Conservation (phyloP, 2,329 filamentous ascomycete genomes). For the Torrubiella hemipterigena region DNA sequence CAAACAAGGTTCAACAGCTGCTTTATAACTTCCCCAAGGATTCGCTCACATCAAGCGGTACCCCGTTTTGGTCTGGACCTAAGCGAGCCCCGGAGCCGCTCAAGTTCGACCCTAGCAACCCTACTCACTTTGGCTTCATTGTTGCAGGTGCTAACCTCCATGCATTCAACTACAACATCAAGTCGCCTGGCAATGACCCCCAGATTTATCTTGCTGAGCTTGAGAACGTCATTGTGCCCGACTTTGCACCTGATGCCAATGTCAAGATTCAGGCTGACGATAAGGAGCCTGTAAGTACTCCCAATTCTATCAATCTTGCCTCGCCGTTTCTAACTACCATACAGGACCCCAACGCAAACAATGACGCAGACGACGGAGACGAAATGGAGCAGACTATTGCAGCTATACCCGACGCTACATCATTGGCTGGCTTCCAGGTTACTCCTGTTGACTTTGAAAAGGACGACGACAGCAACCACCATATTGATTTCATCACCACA, state of each 20-base stretch:
- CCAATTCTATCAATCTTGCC: not conserved
- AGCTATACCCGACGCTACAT: conserved; percentile 65
- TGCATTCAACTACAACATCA: conserved; percentile 96
- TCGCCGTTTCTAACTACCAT: conserved; percentile 6
- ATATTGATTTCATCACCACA: conserved; percentile 98
- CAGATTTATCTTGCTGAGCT: conserved; percentile 67
- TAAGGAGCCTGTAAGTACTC: conserved; percentile 60
- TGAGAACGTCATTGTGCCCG: conserved; percentile 87
- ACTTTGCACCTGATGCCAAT: conserved; percentile 79
- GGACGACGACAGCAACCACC: conserved; percentile 93
- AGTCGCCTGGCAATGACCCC: conserved; percentile 58
- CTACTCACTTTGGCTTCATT: conserved; percentile 79
- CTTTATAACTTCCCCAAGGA: conserved; percentile 97
- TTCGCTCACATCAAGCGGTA: conserved; percentile 73
- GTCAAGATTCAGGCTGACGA: conserved; percentile 97
- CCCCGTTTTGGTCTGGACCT: conserved; percentile 94
- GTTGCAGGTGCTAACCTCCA: conserved; percentile 84
- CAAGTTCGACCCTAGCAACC: conserved; percentile 75
- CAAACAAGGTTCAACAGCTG: conserved; percentile 91
- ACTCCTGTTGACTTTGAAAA: conserved; percentile 95
- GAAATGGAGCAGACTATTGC: conserved; percentile 62
- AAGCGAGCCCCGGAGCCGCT: conserved; percentile 91
- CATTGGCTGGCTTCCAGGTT: conserved; percentile 77
- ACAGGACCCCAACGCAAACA: conserved; percentile 69
- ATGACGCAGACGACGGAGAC: conserved; percentile 59